Percentiles rank a stretch among this genome's conserved stretches.
These are phyloP conservation scores for Pezicula rhizophila DNA, from an alignment of 2,329 filamentous ascomycete genomes.

Conservation along the genomic window DNA sequence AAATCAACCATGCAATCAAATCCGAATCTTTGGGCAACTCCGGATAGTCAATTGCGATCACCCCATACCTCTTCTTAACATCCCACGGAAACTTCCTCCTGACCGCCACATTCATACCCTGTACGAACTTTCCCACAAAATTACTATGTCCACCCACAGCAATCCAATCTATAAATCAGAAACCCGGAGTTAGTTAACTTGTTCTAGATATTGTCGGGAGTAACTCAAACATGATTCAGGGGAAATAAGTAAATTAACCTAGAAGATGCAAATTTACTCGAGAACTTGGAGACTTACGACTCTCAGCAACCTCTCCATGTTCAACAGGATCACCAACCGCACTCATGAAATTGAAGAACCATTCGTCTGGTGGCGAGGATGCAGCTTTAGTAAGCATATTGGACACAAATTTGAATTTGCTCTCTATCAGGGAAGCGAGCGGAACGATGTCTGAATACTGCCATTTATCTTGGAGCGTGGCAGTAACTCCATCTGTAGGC, in stretches of 20 bases:
- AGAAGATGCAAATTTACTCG: too few relatives aligned
- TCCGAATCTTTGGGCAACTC: conserved; percentile 29
- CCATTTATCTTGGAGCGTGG: conserved; percentile 43
- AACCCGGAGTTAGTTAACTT: too few relatives aligned
- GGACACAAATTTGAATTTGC: conserved; percentile 33
- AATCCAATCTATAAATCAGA: conserved; percentile 28
- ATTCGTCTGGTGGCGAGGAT: conserved; percentile 14
- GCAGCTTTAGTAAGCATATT: conserved; percentile 31
- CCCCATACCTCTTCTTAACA: conserved; percentile 23
- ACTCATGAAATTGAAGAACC: conserved; percentile 39
- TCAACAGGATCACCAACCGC: conserved; percentile 31
- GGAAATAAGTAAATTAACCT: too few relatives aligned
- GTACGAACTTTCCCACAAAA: conserved; percentile 34
- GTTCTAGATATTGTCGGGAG: too few relatives aligned
- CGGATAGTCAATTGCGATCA: conserved; percentile 21
- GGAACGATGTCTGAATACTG: conserved; percentile 32
- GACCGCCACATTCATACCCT: conserved; percentile 36
- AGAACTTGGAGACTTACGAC: conserved; percentile 12
- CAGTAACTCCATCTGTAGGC: conserved; percentile 29
- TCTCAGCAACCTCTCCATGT: conserved; percentile 33
- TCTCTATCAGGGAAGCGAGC: conserved; percentile 32
- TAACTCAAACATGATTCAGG: too few relatives aligned
- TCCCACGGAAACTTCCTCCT: conserved; percentile 24
- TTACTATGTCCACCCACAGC: conserved; percentile 37
- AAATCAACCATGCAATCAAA: conserved; percentile 33